Conservation (phyloP, 495 filamentous ascomycete genomes). For the Choiromyces venosus region DNA sequence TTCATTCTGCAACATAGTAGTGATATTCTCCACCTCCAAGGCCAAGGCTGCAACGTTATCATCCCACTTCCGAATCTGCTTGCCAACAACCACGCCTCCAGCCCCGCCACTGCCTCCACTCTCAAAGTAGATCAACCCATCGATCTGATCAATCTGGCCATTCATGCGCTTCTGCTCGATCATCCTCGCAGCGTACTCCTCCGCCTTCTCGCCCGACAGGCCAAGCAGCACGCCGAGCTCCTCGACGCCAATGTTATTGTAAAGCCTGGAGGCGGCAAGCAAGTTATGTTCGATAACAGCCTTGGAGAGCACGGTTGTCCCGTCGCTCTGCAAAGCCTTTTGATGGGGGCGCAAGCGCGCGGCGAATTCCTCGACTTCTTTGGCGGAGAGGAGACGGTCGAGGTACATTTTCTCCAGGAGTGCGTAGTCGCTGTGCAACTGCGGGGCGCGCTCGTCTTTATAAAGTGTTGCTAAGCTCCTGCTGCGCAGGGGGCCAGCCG, state of each 20-base stretch:
- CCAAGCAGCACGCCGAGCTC: conserved; percentile 72
- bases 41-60: conserved; percentile 74
- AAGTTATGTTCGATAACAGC: conserved; percentile 96
- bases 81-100: conserved; percentile 55
- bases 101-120: conserved; percentile 59
- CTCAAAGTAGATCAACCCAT: conserved; percentile 78
- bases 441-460: conserved; percentile 80
- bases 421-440: conserved; percentile 65
- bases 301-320: conserved; percentile 85
- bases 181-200: conserved; percentile 89
- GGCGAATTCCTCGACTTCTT: conserved; percentile 80
- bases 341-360: conserved; percentile 77
- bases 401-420: conserved; percentile 98
- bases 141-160: conserved; percentile 92
- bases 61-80: conserved; percentile 80
- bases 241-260: conserved; percentile 79
- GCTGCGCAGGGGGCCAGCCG: conserved; percentile 79
- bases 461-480: conserved; percentile 74
- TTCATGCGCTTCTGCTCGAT: conserved; percentile 84
- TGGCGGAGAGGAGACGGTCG: conserved; percentile 70
- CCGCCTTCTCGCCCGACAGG: conserved; percentile 72
- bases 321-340: conserved; percentile 79
- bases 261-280: conserved; percentile 74
- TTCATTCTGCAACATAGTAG: conserved; percentile 64
- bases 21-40: conserved; percentile 82